Evolutionary conservation across 2,329 filamentous ascomycete species (phyloP).

Genomic region (Clarireedia monteithiana): DNA sequence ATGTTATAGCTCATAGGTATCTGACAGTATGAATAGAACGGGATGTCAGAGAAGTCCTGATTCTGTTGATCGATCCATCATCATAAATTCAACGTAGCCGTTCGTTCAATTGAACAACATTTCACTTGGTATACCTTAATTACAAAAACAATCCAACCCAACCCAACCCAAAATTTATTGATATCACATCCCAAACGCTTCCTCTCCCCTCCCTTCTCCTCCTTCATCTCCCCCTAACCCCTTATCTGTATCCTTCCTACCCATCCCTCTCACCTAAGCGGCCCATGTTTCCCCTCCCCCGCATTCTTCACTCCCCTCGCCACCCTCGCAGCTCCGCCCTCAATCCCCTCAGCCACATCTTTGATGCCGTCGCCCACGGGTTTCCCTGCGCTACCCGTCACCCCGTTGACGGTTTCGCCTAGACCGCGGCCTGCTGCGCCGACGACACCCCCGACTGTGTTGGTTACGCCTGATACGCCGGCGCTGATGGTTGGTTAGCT

Average conservation of each 20-base stretch:
- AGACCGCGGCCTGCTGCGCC: slow-evolving; percentile 20
- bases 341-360: slow-evolving; percentile 18
- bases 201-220: background rate
- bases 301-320: slow-evolving; percentile 21
- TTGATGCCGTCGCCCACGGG: slow-evolving; percentile 22
- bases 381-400: slow-evolving; percentile 19
- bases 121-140: too few species aligned
- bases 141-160: too few species aligned
- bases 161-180: background rate
- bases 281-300: slow-evolving; percentile 16
- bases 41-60: too few species aligned
- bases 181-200: background rate
- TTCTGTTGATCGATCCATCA: too few species aligned
- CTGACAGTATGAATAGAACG: too few species aligned
- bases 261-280: background rate
- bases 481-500: slow-evolving; percentile 9
- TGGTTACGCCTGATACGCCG: slow-evolving; percentile 15
- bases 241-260: too few species aligned
- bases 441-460: slow-evolving; percentile 20
- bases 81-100: too few species aligned
- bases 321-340: slow-evolving; percentile 18
- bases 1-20: too few species aligned
- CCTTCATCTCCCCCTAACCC: background rate
- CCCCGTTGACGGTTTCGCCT: slow-evolving; percentile 21
- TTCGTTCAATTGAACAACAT: too few species aligned